These are phyloP conservation scores for Oryza brachyantha DNA, from an alignment of 176 grass and related monocot species.

Conservation along the genomic window DNA sequence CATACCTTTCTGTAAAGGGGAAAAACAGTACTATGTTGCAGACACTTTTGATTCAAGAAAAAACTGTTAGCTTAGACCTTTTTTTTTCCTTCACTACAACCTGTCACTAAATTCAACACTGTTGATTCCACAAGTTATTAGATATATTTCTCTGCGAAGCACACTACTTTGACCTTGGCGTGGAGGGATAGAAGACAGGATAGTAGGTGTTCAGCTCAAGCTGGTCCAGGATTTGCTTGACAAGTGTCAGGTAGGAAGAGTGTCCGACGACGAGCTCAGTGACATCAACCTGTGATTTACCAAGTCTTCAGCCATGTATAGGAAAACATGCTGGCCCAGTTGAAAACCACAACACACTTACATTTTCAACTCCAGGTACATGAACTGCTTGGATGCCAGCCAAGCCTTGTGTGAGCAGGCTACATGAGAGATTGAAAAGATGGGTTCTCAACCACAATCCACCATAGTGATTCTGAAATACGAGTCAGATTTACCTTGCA, in stretches of 20 bases:
- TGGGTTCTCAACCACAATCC: not conserved
- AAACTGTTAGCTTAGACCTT: not conserved
- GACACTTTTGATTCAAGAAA: not conserved
- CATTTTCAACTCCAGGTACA: slow-evolving; percentile 79
- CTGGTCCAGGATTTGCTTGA: slow-evolving; percentile 54
- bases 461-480: not conserved
- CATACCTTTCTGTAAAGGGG: no score
- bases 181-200: slow-evolving; percentile 46
- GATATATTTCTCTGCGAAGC: not conserved
- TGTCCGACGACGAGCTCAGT: slow-evolving; percentile 65
- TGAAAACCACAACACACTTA: slow-evolving; percentile 23
- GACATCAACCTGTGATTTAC: slow-evolving; percentile 63
- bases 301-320: not conserved
- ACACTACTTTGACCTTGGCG: slow-evolving; percentile 18
- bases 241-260: slow-evolving; percentile 58
- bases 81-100: slow-evolving; percentile 2
- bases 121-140: not conserved
- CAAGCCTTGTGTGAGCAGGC: slow-evolving; percentile 86
- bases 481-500: slow-evolving; percentile 56
- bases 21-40: not conserved
- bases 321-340: not conserved
- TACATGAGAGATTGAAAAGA: slow-evolving; percentile 23
- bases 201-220: slow-evolving; percentile 72
- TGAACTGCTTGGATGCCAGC: slow-evolving; percentile 82
- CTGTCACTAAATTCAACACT: not conserved